Conservation (phyloP, 2,329 filamentous ascomycete species). For the Ceratocystiopsis minuta region DNA sequence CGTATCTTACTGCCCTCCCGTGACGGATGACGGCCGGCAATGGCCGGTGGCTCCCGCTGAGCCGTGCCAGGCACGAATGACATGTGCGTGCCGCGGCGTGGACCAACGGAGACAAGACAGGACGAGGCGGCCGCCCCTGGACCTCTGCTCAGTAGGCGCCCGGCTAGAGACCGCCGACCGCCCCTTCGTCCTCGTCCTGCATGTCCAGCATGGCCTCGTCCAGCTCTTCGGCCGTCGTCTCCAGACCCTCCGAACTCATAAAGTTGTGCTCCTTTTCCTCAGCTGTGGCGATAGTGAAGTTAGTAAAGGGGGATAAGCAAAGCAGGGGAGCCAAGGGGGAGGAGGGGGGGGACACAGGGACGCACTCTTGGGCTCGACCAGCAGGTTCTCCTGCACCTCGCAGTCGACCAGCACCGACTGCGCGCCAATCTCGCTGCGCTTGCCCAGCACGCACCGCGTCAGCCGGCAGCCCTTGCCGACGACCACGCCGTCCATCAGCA, state of each 20-base stretch:
- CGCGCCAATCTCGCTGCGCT: slow-evolving; percentile 66
- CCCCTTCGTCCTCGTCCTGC: too few relatives aligned
- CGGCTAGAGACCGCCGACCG: too few relatives aligned
- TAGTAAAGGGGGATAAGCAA: background rate
- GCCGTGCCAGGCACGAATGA: too few relatives aligned
- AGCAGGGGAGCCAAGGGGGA: background rate
- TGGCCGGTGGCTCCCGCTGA: too few relatives aligned
- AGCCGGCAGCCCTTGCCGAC: slow-evolving; percentile 72
- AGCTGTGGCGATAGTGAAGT: slow-evolving; percentile 24
- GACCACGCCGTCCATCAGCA: slow-evolving; percentile 82
- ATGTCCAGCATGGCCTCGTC: slow-evolving; percentile 28
- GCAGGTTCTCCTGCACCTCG: slow-evolving; percentile 77
- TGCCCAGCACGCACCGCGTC: slow-evolving; percentile 73
- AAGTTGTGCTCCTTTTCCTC: slow-evolving; percentile 50
- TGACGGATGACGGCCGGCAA: too few relatives aligned
- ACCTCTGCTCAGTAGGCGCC: too few relatives aligned
- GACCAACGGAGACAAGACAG: too few relatives aligned
- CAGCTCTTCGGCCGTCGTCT: slow-evolving; percentile 45
- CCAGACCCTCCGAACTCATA: slow-evolving; percentile 48
- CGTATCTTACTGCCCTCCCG: too few relatives aligned
- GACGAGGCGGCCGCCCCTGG: too few relatives aligned
- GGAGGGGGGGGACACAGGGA: background rate
- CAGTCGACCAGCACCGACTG: slow-evolving; percentile 69
- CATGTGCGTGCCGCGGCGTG: too few relatives aligned
- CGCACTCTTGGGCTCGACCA: slow-evolving; percentile 64